Evolutionary conservation across 176 grass and related monocot species (phyloP).

Genomic region (Carex parvula): DNA sequence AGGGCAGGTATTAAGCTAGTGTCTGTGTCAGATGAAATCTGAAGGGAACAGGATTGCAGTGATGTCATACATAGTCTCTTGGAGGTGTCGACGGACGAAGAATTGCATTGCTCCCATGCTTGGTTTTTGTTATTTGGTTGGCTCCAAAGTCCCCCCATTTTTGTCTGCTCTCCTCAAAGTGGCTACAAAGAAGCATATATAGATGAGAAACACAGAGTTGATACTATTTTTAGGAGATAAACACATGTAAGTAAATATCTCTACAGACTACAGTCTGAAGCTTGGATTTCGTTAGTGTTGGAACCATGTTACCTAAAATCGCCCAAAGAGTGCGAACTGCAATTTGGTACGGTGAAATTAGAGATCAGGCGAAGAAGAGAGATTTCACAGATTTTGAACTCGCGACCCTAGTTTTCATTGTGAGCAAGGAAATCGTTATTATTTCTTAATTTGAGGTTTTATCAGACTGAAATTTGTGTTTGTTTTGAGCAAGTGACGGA

Average conservation of each 20-base stretch:
- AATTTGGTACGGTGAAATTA: background rate
- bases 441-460: background rate
- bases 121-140: slow-evolving; percentile 32
- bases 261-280: background rate
- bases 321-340: background rate
- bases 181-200: background rate
- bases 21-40: background rate
- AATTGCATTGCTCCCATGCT: slow-evolving; percentile 22
- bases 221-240: background rate
- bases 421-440: background rate
- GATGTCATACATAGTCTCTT: slow-evolving; percentile 43
- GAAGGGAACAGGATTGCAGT: background rate
- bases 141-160: slow-evolving; percentile 59
- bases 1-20: slow-evolving; percentile 53
- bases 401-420: background rate
- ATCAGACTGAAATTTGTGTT: background rate
- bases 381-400: background rate
- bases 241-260: background rate
- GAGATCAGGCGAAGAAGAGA: background rate
- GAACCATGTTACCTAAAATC: background rate
- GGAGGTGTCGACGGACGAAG: slow-evolving; percentile 27
- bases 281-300: background rate
- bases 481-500: background rate
- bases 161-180: background rate
- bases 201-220: slow-evolving; percentile 1